A percentile compares a stretch with the other conserved stretches of the same genome.
Evolutionary conservation across 108 stramenopile species (phyloP).

Genomic region (Hondaea fermentalgiana): DNA sequence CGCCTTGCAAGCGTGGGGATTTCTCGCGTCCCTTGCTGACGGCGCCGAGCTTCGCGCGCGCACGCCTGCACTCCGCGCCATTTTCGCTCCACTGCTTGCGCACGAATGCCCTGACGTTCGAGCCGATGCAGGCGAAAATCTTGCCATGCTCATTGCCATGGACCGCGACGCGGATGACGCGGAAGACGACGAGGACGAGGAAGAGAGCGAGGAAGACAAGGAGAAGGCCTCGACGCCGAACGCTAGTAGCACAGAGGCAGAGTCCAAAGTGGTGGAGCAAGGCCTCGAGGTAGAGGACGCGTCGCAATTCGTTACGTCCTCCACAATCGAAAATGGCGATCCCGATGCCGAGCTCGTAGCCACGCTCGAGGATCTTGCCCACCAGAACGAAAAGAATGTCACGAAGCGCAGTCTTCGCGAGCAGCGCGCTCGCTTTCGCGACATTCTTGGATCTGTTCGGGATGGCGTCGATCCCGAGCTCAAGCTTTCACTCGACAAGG

Average conservation of each 20-base stretch:
- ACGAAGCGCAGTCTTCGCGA: background rate
- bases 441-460: background rate
- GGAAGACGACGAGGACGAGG: background rate
- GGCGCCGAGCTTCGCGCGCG: background rate
- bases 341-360: background rate
- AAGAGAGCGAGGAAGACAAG: background rate
- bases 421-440: constrained; percentile 1
- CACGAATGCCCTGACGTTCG: background rate
- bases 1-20: background rate
- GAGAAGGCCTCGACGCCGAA: background rate
- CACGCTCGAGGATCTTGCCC: background rate
- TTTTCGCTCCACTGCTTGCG: background rate
- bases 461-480: background rate
- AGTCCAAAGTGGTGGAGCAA: background rate
- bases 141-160: background rate
- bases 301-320: background rate
- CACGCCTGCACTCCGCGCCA: too few species aligned
- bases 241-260: background rate
- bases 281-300: background rate
- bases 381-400: background rate
- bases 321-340: background rate
- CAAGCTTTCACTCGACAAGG: background rate
- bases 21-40: background rate
- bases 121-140: background rate
- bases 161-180: background rate